Base-by-base conservation (phyloP, 306 rosid species). In the Nissolia schottii region DNA sequence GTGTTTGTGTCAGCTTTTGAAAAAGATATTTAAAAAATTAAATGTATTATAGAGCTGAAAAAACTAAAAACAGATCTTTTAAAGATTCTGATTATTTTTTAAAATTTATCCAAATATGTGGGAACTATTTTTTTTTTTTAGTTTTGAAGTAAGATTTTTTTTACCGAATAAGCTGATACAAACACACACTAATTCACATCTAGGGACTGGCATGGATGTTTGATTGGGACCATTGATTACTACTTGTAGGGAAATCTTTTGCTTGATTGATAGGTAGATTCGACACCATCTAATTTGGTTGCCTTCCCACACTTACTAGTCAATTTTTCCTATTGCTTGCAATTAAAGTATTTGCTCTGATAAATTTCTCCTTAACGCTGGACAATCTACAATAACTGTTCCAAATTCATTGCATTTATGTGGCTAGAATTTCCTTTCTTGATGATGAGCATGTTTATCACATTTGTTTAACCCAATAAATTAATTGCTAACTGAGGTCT, bases 401-500 rank as follows among this genome's bases (percentile, higher is more conserved):
- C 63, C 74, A 18, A 65, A 16, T 56, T 70, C 16, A 12, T 69
- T 40, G 56, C 12, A 41, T 57, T 53, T 49, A 49, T 64, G 53
- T 6, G 7, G 71, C 64, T 59, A 34, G 43, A 84, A 68, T 53
- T 69, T 31, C 16, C 62, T 40, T 53, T 38, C 32, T 61, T 48
- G 61, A 45, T 67, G 53, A 45, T 61, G 67, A 22, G 23, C 53
- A 20, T 24, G 62, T 71, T 74, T 43, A 11, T 67, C 41, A 3
- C 41, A 31, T 62, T 6, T n/a, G 29, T 32, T 53, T 70, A 37
- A 64, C 63, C 32, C 5, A n/a, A 62, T 29, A 54, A 56, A 19
- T 67, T 67, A 18, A 63, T 70, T 60, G 48, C 80, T 80, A 70
- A 78, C 20, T 56, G 34, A 55, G 65, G 51, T 29, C 35, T 57